Evolutionary conservation across 1,139 yeast species (phyloP), one percentile per base, ranked within the genome.

Genomic region (Saccharomycopsis hybrid): DNA sequence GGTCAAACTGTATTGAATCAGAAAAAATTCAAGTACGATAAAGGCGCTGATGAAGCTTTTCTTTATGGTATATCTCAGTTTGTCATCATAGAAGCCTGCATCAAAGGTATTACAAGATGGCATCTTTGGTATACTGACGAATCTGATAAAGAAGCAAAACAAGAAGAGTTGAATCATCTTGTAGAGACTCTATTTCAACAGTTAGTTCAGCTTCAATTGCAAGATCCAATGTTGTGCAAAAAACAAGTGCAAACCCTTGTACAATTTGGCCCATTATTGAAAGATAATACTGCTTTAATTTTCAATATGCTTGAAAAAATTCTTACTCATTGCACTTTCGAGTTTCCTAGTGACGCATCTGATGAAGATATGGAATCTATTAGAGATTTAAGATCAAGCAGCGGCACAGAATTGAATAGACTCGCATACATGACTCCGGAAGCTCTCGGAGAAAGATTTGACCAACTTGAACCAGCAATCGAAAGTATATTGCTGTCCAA

Each of bases 31-130:
- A 78, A 76, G 48, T 74, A 73, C 47, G 73, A 74, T 53, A 70
- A 72, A 3, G 90, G 80, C 52, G 73, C 73, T 49, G 79, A 84
- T 13, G 80, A 86, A 44, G 82, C 92, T 3, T 85, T 80, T 61
- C 77, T 85, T 50, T 76, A 80, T 56, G 94, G 95, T 0, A 77
- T 83, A 51, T 78, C 96, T 0, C 97, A 90, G 61, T 81, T 92
- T 57, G 83, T 82, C 62, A 79, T 89, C 30, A 87, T 89, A 39
- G 98, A 92, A 65, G 85, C 95, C 41, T 84, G 95, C 57, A 78
- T 92, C 32, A 77, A 96, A 55, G 98, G 98, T 39, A 84, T 94
- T 38, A 81, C 94, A n/a, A 77, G 99, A 60, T 92, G 98, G 97
- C 81, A 89, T 60, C 83, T 89, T 31, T 90, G 97, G 96, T 89